These are phyloP conservation scores for Calonectria leucothoes DNA, from an alignment of 2,329 filamentous ascomycete genomes.

Conservation along the genomic window DNA sequence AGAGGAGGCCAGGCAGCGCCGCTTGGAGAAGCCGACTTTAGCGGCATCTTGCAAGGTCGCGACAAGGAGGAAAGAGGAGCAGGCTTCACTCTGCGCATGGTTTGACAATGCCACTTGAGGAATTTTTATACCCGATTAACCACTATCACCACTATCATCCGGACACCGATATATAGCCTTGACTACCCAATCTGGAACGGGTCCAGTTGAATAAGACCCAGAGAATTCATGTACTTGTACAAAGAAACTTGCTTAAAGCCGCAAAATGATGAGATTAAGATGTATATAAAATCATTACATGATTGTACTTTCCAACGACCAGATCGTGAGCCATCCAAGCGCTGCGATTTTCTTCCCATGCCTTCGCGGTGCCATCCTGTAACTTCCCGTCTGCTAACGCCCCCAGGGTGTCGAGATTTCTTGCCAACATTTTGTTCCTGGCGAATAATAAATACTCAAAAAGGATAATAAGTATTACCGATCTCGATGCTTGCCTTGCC, in stretches of 20 bases:
- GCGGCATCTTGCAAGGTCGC: constrained; percentile 76
- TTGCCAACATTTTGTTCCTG: constrained; percentile 29
- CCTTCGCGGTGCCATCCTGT: constrained; percentile 23
- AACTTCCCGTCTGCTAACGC: constrained; percentile 34
- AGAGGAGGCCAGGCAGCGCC: constrained; percentile 78
- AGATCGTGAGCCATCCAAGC: constrained; percentile 39
- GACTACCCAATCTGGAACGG: background rate
- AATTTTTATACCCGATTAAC: background rate
- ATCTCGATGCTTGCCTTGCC: constrained; percentile 38
- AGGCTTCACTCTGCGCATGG: constrained; percentile 74
- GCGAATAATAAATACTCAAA: constrained; percentile 22
- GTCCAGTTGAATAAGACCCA: background rate
- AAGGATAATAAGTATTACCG: constrained; percentile 31
- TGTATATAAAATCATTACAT: constrained; percentile 41
- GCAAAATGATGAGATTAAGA: constrained; percentile 34
- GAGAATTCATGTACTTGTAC: background rate
- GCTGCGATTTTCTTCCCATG: constrained; percentile 18
- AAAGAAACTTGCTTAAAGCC: constrained; percentile 12
- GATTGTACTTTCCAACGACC: constrained; percentile 32
- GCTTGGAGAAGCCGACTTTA: constrained; percentile 71
- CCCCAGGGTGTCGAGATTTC: constrained; percentile 24
- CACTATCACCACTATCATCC: background rate
- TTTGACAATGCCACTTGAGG: constrained; percentile 34
- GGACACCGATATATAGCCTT: background rate
- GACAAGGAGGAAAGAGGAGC: constrained; percentile 74